phyloP scores from a whole-genome alignment of 83 land plant species.

The Picea engelmannii region DNA sequence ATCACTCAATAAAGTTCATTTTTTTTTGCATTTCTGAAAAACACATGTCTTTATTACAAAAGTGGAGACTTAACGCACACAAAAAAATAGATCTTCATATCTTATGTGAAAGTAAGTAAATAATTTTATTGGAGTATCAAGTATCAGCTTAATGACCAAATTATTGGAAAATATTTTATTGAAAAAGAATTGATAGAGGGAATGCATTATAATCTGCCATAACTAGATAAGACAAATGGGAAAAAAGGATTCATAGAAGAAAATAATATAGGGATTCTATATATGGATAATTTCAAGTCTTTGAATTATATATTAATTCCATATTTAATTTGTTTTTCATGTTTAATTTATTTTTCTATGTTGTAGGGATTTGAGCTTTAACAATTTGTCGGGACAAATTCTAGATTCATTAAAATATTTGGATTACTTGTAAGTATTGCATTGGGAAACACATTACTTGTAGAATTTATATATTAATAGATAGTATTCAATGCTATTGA shows the following conservation, averaged over 20 bases:
- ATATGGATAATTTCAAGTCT: background rate
- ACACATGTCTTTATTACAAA: no score
- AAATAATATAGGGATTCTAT: background rate
- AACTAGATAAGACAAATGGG: background rate
- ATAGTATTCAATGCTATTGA: background rate
- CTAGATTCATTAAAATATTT: conserved; percentile 6
- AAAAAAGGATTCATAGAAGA: background rate
- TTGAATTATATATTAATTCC: no score
- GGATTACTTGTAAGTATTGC: conserved; percentile 20
- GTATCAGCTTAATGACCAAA: background rate
- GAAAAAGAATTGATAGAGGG: no score
- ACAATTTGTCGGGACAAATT: conserved; percentile 27
- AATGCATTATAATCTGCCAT: background rate
- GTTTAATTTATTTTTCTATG: no score
- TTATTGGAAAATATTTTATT: background rate
- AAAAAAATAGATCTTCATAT: no score
- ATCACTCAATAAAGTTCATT: no score
- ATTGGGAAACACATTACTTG: background rate
- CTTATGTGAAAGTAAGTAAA: no score
- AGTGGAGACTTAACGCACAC: no score
- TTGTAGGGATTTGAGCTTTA: conserved; percentile 29
- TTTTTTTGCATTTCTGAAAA: no score
- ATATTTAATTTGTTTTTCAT: no score
- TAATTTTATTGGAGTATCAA: no score
- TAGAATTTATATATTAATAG: no score